phyloP scores from a whole-genome alignment of 495 filamentous ascomycete species.

The Trichodelitschia bisporula region DNA sequence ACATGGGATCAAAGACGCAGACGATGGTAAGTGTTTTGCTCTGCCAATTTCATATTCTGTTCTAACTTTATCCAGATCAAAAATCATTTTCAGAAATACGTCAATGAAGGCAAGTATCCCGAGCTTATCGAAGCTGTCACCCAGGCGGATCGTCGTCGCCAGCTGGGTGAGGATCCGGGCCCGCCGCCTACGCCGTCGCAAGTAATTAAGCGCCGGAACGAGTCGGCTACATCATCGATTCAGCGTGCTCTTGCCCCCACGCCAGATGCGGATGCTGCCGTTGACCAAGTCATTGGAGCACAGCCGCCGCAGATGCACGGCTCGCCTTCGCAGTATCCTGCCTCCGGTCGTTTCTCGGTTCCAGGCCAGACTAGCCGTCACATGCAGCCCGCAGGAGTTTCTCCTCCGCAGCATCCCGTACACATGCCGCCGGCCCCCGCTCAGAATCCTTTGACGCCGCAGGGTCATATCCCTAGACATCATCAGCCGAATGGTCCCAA shows the following conservation, averaged over 20 bases:
- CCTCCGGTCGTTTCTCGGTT: too few species aligned
- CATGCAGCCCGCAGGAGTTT: too few species aligned
- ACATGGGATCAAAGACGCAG: slow-evolving; percentile 79
- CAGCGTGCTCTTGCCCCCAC: not conserved
- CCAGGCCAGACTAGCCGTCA: too few species aligned
- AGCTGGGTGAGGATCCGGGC: slow-evolving; percentile 42
- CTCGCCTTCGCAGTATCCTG: too few species aligned
- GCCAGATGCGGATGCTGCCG: too few species aligned
- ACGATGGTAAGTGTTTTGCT: slow-evolving; percentile 49
- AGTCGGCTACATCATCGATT: not conserved
- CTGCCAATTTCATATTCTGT: slow-evolving; percentile 1
- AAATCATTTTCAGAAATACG: slow-evolving; percentile 64
- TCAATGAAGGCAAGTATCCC: slow-evolving; percentile 34
- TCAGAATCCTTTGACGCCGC: too few species aligned
- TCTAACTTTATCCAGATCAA: slow-evolving; percentile 37
- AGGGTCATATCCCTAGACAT: too few species aligned
- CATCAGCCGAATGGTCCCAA: too few species aligned
- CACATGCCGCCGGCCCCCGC: too few species aligned
- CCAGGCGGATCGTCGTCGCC: slow-evolving; percentile 44
- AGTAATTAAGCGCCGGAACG: slow-evolving; percentile 7
- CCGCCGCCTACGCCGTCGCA: slow-evolving; percentile 37
- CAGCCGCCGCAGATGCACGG: too few species aligned
- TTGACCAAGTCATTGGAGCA: too few species aligned
- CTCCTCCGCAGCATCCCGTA: too few species aligned
- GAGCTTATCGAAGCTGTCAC: slow-evolving; percentile 45